Evolutionary conservation across 768 basidiomycete genomes (phyloP).

Genomic region (Suillus weaverae): DNA sequence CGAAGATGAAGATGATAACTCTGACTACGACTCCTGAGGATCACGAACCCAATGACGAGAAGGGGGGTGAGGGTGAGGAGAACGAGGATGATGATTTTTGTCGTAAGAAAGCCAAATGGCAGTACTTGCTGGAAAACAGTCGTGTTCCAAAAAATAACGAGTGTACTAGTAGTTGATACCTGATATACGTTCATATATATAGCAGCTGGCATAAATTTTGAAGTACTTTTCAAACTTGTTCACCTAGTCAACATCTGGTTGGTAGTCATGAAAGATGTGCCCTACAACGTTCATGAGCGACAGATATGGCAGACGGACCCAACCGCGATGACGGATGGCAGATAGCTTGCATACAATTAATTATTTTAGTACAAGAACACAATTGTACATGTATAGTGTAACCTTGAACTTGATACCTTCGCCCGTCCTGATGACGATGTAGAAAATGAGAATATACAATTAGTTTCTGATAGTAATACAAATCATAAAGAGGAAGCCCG

Average conservation of each 20-base stretch:
- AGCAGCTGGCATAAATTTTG: not conserved
- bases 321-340: not conserved
- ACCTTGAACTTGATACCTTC: not conserved
- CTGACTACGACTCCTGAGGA: not conserved
- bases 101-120: not conserved
- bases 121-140: not conserved
- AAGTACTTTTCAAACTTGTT: not conserved
- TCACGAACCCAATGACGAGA: not conserved
- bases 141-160: not conserved
- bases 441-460: not conserved
- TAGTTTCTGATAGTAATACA: not conserved
- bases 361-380: not conserved
- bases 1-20: not conserved
- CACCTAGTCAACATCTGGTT: too few relatives aligned
- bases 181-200: not conserved
- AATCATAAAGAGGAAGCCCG: not conserved
- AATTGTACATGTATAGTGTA: too few relatives aligned
- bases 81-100: not conserved
- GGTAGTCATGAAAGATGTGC: not conserved
- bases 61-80: not conserved
- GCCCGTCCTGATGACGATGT: not conserved
- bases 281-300: not conserved
- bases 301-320: too few relatives aligned
- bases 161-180: not conserved
- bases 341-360: not conserved